These are phyloP conservation scores for Coffea humblotiana DNA, from an alignment of 305 asterid species.

Conservation along the genomic window DNA sequence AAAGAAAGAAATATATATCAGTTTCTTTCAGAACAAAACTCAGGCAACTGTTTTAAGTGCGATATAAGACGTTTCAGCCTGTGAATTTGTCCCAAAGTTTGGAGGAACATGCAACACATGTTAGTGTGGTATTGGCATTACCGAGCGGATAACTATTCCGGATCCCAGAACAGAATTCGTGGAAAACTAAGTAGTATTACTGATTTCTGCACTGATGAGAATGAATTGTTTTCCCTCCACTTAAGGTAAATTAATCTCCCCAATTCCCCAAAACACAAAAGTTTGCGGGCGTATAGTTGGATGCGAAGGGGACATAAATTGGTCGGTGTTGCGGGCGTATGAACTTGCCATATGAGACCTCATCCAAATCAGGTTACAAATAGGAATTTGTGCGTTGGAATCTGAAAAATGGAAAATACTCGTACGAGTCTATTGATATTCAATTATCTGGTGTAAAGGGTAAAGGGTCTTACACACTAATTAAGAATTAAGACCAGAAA, in stretches of 20 bases:
- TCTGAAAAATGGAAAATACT: not conserved
- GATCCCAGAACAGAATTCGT: not conserved
- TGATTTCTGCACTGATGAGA: not conserved
- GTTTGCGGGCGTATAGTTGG: not conserved
- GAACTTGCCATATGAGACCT: not conserved
- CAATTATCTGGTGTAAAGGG: not conserved
- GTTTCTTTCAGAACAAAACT: not conserved
- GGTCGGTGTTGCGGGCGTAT: not conserved
- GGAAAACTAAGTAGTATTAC: not conserved
- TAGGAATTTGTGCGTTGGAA: not conserved
- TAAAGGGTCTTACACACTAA: not conserved
- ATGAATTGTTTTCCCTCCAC: not conserved
- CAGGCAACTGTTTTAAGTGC: not conserved
- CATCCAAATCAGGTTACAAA: not conserved
- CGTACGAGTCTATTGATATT: too few relatives aligned
- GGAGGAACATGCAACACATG: not conserved
- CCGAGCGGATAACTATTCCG: not conserved
- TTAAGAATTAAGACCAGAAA: not conserved
- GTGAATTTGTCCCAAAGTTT: constrained; percentile 4
- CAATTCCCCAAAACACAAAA: not conserved
- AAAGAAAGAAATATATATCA: not conserved
- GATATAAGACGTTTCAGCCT: not conserved
- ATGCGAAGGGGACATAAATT: not conserved
- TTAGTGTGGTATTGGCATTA: not conserved
- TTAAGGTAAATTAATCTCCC: not conserved